Conservation (phyloP, 2,329 filamentous ascomycete species). For the Apiospora sp. region DNA sequence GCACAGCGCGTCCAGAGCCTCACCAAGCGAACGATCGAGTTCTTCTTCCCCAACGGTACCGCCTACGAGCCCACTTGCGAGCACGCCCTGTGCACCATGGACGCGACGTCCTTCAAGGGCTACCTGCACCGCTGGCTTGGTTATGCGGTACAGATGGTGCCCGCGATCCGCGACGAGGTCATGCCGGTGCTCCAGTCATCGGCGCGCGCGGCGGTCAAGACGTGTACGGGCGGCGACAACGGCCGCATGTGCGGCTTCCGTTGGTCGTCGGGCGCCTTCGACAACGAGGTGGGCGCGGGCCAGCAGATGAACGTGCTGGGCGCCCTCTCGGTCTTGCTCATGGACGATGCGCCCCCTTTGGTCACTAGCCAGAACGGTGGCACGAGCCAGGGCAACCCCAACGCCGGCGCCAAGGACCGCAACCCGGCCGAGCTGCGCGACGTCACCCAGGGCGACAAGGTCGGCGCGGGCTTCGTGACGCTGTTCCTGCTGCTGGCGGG, state of each 20-base stretch:
- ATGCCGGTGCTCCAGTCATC: constrained; percentile 46
- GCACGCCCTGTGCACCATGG: constrained; percentile 55
- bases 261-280: constrained; percentile 34
- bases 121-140: constrained; percentile 59
- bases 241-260: constrained; percentile 36
- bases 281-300: constrained; percentile 58
- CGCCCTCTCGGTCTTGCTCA: constrained; percentile 46
- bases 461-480: constrained; percentile 52
- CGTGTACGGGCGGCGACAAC: constrained; percentile 44
- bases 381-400: constrained; percentile 51
- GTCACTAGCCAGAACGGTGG: constrained; percentile 56
- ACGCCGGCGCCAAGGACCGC: constrained; percentile 36
- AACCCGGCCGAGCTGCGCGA: constrained; percentile 37
- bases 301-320: constrained; percentile 61
- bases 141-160: constrained; percentile 46
- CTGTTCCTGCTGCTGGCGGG: constrained; percentile 37
- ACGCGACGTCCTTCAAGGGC: constrained; percentile 64
- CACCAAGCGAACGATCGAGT: constrained; percentile 48
- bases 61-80: constrained; percentile 65
- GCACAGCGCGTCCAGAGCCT: constrained; percentile 57
- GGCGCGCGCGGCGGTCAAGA: constrained; percentile 47
- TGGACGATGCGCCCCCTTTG: constrained; percentile 45
- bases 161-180: constrained; percentile 45
- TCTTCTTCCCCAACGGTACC: constrained; percentile 57
- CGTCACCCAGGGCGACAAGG: constrained; percentile 48